These are phyloP conservation scores for Stemphylium lycopersici DNA, from an alignment of 2,329 filamentous ascomycete genomes.

Conservation along the genomic window DNA sequence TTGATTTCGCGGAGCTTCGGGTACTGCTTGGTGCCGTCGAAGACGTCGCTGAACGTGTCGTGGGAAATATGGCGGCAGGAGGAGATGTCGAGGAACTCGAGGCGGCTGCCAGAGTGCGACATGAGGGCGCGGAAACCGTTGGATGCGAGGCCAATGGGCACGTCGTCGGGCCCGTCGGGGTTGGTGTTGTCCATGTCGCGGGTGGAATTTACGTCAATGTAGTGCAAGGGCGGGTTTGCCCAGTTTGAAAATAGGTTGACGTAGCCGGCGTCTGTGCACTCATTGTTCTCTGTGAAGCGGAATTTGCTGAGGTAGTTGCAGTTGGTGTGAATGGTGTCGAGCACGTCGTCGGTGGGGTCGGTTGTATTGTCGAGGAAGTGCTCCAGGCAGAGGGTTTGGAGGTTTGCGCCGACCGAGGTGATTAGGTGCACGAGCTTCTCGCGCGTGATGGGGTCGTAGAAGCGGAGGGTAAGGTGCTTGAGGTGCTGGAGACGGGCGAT, in stretches of 20 bases:
- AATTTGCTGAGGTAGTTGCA: constrained; percentile 76
- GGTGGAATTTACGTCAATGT: constrained; percentile 77
- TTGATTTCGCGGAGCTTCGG: constrained; percentile 74
- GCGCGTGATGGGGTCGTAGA: constrained; percentile 63
- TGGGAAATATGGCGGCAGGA: constrained; percentile 82
- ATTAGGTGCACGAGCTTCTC: constrained; percentile 68
- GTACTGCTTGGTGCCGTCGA: constrained; percentile 66
- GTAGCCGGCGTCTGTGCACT: constrained; percentile 77
- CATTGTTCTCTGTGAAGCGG: constrained; percentile 77
- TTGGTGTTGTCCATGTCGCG: constrained; percentile 75
- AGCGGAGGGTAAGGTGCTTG: constrained; percentile 75
- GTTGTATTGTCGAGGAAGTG: constrained; percentile 72
- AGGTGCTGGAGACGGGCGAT: constrained; percentile 69
- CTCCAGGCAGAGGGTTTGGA: constrained; percentile 81
- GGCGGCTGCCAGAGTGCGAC: constrained; percentile 73
- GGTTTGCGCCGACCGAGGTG: constrained; percentile 63
- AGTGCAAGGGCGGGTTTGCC: constrained; percentile 72
- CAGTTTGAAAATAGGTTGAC: constrained; percentile 74
- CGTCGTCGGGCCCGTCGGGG: constrained; percentile 66
- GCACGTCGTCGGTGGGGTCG: constrained; percentile 56
- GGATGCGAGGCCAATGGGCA: constrained; percentile 73
- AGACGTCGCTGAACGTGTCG: constrained; percentile 75
- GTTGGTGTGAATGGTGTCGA: constrained; percentile 71
- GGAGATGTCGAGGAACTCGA: constrained; percentile 76
- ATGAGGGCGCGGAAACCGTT: constrained; percentile 81